Conservation (phyloP, 2,329 filamentous ascomycete genomes). For the Colletotrichum kahawae region DNA sequence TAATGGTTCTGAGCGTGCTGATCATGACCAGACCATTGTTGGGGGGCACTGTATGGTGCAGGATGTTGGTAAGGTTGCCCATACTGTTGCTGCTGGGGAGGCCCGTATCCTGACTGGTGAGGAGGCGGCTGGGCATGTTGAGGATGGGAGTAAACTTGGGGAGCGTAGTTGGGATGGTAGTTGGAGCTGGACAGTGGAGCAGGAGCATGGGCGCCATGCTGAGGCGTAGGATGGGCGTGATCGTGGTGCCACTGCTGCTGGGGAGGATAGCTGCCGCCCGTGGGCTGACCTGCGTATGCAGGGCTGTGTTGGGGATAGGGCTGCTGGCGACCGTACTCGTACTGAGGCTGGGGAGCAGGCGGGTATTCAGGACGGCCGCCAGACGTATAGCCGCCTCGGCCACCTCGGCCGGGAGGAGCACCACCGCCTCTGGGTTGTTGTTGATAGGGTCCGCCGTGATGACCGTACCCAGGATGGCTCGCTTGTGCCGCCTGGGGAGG, state of each 20-base stretch:
- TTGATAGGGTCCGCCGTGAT: slow-evolving; percentile 42
- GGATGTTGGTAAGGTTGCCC: slow-evolving; percentile 39
- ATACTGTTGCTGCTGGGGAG: slow-evolving; percentile 43
- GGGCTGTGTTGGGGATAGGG: slow-evolving; percentile 28
- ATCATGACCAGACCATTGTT: slow-evolving; percentile 38
- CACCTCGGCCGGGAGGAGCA: slow-evolving; percentile 36
- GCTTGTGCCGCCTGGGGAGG: slow-evolving; percentile 40
- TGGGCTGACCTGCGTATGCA: slow-evolving; percentile 33
- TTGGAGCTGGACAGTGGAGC: slow-evolving; percentile 56
- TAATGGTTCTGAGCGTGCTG: slow-evolving; percentile 42
- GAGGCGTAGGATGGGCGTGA: slow-evolving; percentile 36
- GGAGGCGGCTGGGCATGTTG: slow-evolving; percentile 33
- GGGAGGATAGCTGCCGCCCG: slow-evolving; percentile 41
- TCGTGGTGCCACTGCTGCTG: slow-evolving; percentile 47
- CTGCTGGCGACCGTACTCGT: slow-evolving; percentile 47
- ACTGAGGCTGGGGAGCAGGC: slow-evolving; percentile 39
- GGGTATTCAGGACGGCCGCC: slow-evolving; percentile 48
- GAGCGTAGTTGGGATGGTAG: slow-evolving; percentile 65
- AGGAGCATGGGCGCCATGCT: slow-evolving; percentile 46
- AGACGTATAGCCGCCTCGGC: slow-evolving; percentile 44
- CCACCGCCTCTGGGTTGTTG: slow-evolving; percentile 40
- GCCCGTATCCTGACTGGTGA: slow-evolving; percentile 49
- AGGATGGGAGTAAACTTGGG: slow-evolving; percentile 53
- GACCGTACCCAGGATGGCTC: slow-evolving; percentile 41
- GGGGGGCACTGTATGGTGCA: slow-evolving; percentile 33